These are phyloP conservation scores for Xylariaceae sp. DNA, from an alignment of 2,329 filamentous ascomycete species.

Conservation along the genomic window DNA sequence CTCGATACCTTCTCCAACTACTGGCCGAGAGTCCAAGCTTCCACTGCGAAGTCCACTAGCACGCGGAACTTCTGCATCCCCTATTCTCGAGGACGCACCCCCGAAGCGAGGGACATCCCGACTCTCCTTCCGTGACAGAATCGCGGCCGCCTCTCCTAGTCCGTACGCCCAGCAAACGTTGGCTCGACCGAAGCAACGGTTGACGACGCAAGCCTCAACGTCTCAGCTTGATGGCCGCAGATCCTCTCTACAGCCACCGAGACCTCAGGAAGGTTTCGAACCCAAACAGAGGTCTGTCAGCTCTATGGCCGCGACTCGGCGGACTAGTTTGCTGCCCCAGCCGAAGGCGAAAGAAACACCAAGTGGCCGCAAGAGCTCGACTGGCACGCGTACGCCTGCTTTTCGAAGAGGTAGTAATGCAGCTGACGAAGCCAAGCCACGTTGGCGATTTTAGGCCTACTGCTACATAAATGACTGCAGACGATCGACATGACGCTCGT, in stretches of 20 bases:
- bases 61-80: slow-evolving; percentile 45
- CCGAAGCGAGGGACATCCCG: slow-evolving; percentile 39
- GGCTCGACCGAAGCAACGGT: slow-evolving; percentile 40
- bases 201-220: slow-evolving; percentile 40
- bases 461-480: too few relatives aligned
- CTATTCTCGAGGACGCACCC: slow-evolving; percentile 41
- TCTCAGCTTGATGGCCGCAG: slow-evolving; percentile 42
- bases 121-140: slow-evolving; percentile 51
- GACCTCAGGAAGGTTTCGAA: slow-evolving; percentile 23
- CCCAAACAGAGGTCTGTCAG: slow-evolving; percentile 46
- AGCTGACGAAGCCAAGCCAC: slow-evolving; percentile 39
- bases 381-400: slow-evolving; percentile 1
- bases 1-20: slow-evolving; percentile 36
- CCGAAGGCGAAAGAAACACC: slow-evolving; percentile 27
- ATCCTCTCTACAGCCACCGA: slow-evolving; percentile 49
- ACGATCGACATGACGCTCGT: too few relatives aligned
- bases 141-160: slow-evolving; percentile 40
- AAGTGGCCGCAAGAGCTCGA: slow-evolving; percentile 12
- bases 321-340: slow-evolving; percentile 51
- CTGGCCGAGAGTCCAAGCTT: slow-evolving; percentile 37
- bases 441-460: slow-evolving; percentile 39
- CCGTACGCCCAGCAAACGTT: slow-evolving; percentile 43
- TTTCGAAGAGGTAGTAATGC: slow-evolving; percentile 28
- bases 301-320: slow-evolving; percentile 48
- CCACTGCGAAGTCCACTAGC: slow-evolving; percentile 46